Percentiles rank a stretch among this genome's conserved stretches.
Evolutionary conservation across 2,329 filamentous ascomycete species (phyloP).

Genomic region (Colletotrichum tamarilloi): DNA sequence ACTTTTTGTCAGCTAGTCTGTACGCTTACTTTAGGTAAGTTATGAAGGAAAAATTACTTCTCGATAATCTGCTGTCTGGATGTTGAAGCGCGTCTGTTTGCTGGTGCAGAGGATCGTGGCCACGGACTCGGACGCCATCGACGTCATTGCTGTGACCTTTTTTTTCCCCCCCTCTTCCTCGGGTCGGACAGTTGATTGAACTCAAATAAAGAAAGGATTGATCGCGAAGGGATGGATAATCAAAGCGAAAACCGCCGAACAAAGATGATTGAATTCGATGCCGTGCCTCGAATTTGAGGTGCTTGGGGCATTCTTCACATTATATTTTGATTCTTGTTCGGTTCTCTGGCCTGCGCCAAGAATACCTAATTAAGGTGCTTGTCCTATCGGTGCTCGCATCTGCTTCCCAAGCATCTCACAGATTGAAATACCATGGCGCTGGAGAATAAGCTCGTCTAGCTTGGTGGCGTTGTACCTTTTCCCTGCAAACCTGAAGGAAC

Average conservation of each 20-base stretch:
- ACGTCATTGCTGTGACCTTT: constrained; percentile 50
- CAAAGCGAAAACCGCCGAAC: neutral
- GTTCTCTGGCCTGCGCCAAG: neutral
- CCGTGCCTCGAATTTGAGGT: neutral
- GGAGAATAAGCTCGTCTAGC: neutral
- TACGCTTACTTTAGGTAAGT: neutral
- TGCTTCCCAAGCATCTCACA: neutral
- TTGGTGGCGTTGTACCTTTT: constrained; percentile 2
- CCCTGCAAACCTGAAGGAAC: neutral
- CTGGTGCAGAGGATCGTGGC: constrained; percentile 70
- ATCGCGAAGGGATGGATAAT: neutral
- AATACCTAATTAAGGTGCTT: neutral
- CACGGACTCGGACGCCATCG: constrained; percentile 61
- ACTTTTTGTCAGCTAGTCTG: neutral
- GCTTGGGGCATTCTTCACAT: neutral
- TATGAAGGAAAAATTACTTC: constrained; percentile 56
- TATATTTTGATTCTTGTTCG: neutral
- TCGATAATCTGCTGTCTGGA: constrained; percentile 63
- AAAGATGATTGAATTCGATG: neutral
- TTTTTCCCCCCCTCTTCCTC: too few relatives aligned
- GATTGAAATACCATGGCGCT: too few relatives aligned
- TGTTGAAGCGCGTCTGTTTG: constrained; percentile 76
- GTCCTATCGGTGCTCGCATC: neutral
- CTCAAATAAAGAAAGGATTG: neutral
- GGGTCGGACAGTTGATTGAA: neutral